Base-by-base conservation (phyloP, 305 asterid species). In the Fraxinus ornus region DNA sequence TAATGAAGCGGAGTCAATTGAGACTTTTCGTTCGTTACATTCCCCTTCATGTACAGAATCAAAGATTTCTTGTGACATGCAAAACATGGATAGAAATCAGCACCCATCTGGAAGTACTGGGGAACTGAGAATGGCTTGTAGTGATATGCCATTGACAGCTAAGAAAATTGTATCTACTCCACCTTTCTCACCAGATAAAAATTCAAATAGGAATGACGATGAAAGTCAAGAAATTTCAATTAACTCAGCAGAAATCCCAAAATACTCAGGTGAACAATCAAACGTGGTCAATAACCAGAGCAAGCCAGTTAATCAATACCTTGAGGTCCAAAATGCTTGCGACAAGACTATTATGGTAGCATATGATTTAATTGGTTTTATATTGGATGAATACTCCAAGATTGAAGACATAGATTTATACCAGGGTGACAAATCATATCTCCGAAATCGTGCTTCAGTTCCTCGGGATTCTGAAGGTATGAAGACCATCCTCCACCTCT, bases 281-380 rank as follows among this genome's bases (percentile, higher is more conserved):
- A 81, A 79, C 71, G 28, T 55, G 76, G 19, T 32, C 17, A 73
- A 83, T 72, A 75, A 83, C 70, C 84, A 83, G 64, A 84, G 79
- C 78, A 41, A 39, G 79, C 70, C 52, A 21, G 60, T 79, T 37
- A 93, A 91, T 85, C 81, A 82, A 77, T 93, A 93, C 91, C 98
- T 92, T 82, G 88, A 85, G 52, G 86, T 90, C 78, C 97, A 94
- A 83, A 91, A 89, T 86, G 95, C 93, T 83, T 90, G 95, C 86
- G 97, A 94, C 86, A 82, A 60, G 74, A 83, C 93, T 60, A 90
- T 91, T 84, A 87, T 89, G 89, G 86, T 83, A 49, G 92, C 93
- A 44, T 91, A 90, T 87, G 84, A 77, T 73, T 86, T 91, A 83
- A 89, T 89, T 44, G 97, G 93, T 79, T 79, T 77, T 79, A 76